phyloP scores from a whole-genome alignment of 371 early-diverging fungal genomes.

The Smittium culicis region DNA sequence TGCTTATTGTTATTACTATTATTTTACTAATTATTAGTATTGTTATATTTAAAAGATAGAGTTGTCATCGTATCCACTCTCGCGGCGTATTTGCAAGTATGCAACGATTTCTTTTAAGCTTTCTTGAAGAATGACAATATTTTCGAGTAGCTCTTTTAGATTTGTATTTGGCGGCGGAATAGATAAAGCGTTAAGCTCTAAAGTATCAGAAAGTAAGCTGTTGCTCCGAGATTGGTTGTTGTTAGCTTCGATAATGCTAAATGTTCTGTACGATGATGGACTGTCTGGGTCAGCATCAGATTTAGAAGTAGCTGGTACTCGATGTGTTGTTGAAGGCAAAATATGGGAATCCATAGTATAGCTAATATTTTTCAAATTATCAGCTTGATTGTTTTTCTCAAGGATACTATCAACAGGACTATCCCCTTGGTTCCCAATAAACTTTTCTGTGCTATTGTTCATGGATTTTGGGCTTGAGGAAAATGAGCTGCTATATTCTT shows the following conservation, averaged over 20 bases:
- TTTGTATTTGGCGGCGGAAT: slow-evolving; percentile 30
- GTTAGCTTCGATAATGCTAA: background rate
- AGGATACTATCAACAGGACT: background rate
- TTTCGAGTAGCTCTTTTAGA: slow-evolving; percentile 57
- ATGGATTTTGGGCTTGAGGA: background rate
- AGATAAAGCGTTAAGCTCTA: slow-evolving; percentile 13
- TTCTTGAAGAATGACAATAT: slow-evolving; percentile 84
- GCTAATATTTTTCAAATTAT: background rate
- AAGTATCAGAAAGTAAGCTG: slow-evolving; percentile 13
- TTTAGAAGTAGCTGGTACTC: background rate
- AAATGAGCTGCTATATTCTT: background rate
- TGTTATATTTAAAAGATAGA: slow-evolving; percentile 15
- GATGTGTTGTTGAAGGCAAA: background rate
- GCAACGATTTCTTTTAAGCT: slow-evolving; percentile 78
- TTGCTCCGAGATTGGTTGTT: background rate
- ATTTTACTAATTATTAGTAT: too few relatives aligned
- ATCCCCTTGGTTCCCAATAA: too few relatives aligned
- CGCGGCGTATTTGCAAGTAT: slow-evolving; percentile 61
- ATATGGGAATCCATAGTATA: background rate
- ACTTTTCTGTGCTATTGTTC: background rate
- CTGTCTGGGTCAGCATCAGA: background rate
- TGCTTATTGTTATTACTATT: too few relatives aligned
- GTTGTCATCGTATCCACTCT: slow-evolving; percentile 57
- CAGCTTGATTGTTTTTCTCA: background rate
- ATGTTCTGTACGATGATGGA: background rate